Base-by-base conservation (phyloP, 2,329 filamentous ascomycete genomes). In the Hirsutella minnesotensis region DNA sequence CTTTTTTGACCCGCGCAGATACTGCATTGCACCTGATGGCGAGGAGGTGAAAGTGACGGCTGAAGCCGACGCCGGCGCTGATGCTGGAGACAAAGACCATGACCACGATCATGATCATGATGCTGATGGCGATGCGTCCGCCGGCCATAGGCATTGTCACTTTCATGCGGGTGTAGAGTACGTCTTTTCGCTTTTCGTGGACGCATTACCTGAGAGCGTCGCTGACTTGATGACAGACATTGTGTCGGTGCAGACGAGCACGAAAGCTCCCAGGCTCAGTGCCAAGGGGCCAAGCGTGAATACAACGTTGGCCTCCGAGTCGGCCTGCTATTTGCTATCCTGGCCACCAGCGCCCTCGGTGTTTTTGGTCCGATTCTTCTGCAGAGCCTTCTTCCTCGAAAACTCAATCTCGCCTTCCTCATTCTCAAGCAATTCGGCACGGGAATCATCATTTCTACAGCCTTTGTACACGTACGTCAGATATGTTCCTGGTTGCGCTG, bases 141-240 rank as follows among this genome's bases (percentile, higher is more conserved):
- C 29, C 21, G 33, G 29, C 22, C 40, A 46, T 37, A 42, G 40
- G 24, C 41, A 53, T 33, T 54, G 52, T 51, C 83, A 88, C 54
- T 85, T 82, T 59, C 83, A 88, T 51, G 81, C 81, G 9, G 82
- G 82, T 31, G 78, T 87, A 19, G 79, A 86, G 81, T 84, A 64
- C 61, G 78, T n/a, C 4, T 3, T 3, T 18, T 21, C 3, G 12
- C 18, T 3, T 31, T 33, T 9, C 21, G 9, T 4, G 7, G 5
- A 27, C 10, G 21, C 33, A 34, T 10, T n/a, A n/a, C n/a, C 16
- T 18, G 16, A 34, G 9, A 16, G 15, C 33, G 5, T 9, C 15
- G 15, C 33, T 35, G 15, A 35, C 33, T 18, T 35, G 15, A 35
- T 16, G 5, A 42, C 7, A 69, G 71, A 47, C 75, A 84, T 51